phyloP scores from a whole-genome alignment of 345 rosid genomes.

The Erodium maritimum region DNA sequence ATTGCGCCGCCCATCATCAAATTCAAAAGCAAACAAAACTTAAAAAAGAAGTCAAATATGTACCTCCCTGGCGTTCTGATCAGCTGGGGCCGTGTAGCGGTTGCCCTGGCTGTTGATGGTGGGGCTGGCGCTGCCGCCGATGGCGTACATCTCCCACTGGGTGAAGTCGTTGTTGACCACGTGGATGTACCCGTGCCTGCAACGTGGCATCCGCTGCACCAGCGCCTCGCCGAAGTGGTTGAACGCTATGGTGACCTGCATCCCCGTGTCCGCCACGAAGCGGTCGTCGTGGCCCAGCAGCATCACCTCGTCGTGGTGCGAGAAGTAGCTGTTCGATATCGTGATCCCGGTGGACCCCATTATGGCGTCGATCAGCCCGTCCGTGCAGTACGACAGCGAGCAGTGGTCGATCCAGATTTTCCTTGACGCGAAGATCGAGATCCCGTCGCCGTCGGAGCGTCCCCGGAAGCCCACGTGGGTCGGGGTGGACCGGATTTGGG shows the following conservation, averaged over 20 bases:
- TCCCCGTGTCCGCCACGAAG: constrained; percentile 49
- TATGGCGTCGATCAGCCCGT: constrained; percentile 80
- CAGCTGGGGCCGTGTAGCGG: constrained; percentile 66
- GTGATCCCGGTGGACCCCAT: constrained; percentile 89
- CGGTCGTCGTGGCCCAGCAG: constrained; percentile 68
- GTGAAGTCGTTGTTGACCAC: constrained; percentile 88
- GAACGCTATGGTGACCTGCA: constrained; percentile 94
- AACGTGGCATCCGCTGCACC: constrained; percentile 95
- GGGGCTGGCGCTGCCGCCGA: constrained; percentile 92
- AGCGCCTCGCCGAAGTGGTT: constrained; percentile 72
- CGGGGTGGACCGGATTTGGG: constrained; percentile 57
- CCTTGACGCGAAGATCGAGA: constrained; percentile 57
- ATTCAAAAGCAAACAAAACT: too few species aligned
- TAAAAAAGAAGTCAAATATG: too few species aligned
- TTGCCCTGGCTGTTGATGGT: constrained; percentile 96
- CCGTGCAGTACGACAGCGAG: constrained; percentile 54
- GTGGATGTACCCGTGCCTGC: constrained; percentile 86
- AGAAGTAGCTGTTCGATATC: constrained; percentile 58
- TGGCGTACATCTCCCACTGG: constrained; percentile 91
- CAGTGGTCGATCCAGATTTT: constrained; percentile 94
- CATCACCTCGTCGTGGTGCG: constrained; percentile 86
- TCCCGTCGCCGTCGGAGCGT: constrained; percentile 82
- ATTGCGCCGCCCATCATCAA: too few species aligned
- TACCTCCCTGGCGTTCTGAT: constrained; percentile 75
- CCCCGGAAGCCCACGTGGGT: constrained; percentile 65